Percentiles rank a stretch among this genome's conserved stretches.
These are phyloP conservation scores for Aspergillus fischeri DNA, from an alignment of 2,329 filamentous ascomycete genomes.

Conservation along the genomic window DNA sequence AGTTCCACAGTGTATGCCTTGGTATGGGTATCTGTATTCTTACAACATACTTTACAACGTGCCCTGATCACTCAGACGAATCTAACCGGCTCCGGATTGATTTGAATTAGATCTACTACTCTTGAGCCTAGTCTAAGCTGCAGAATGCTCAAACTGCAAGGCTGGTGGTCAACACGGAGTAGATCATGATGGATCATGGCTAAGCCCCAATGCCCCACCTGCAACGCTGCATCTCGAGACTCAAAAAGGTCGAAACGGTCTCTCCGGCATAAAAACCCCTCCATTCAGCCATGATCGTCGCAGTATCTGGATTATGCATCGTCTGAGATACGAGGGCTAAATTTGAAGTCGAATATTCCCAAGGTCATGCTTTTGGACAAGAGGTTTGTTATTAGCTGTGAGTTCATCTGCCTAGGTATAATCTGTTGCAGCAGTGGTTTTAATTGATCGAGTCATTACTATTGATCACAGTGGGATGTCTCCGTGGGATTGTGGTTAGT, in stretches of 20 bases:
- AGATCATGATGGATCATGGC: conserved; percentile 17
- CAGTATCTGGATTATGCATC: background rate
- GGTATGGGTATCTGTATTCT: background rate
- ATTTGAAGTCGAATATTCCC: background rate
- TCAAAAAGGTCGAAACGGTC: background rate
- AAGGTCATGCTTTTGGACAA: background rate
- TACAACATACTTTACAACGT: background rate
- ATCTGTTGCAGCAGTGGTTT: background rate
- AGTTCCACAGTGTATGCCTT: background rate
- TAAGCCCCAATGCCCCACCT: conserved; percentile 32
- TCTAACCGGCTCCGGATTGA: background rate
- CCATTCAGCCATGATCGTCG: background rate
- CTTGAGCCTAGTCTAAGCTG: background rate
- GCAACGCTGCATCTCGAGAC: background rate
- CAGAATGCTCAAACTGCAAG: background rate
- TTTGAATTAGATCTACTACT: background rate
- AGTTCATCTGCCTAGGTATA: background rate
- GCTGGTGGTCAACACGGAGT: background rate
- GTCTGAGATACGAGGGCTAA: background rate
- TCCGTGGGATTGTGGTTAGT: background rate
- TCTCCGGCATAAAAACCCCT: background rate
- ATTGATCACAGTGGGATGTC: background rate
- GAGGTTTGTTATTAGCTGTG: background rate
- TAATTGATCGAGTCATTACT: background rate
- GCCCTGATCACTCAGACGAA: background rate